Percentiles rank a stretch among this genome's conserved stretches.
Conservation (phyloP, 257 asterid genomes). For the Nicotiana undulata region DNA sequence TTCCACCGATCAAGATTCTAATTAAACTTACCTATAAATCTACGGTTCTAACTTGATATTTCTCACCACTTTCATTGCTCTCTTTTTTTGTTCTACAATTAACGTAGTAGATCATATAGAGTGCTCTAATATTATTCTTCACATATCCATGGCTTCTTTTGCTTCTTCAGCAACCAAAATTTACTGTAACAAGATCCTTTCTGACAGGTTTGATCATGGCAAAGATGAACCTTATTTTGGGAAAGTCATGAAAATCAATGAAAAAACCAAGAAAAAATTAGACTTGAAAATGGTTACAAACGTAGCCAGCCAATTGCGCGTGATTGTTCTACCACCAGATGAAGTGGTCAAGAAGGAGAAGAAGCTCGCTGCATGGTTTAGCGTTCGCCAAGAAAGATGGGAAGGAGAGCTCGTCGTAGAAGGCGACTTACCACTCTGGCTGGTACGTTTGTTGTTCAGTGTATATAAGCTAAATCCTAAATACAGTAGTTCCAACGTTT, state of each 20-base stretch:
- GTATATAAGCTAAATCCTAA: background rate
- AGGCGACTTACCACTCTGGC: constrained; percentile 83
- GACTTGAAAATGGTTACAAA: constrained; percentile 18
- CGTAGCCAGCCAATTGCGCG: constrained; percentile 42
- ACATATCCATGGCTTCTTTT: constrained; percentile 47
- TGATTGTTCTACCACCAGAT: constrained; percentile 19
- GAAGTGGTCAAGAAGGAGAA: constrained; percentile 5
- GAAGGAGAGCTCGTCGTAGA: constrained; percentile 81
- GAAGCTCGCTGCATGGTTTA: constrained; percentile 79
- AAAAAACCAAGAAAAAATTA: background rate
- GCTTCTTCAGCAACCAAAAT: constrained; percentile 29
- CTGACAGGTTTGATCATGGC: constrained; percentile 14
- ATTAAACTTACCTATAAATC: constrained; percentile 26
- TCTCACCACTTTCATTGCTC: constrained; percentile 6
- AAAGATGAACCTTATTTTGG: constrained; percentile 18
- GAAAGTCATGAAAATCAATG: constrained; percentile 1
- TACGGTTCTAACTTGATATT: background rate
- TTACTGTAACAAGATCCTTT: constrained; percentile 4
- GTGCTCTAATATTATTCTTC: background rate
- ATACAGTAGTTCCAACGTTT: background rate
- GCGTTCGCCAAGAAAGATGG: constrained; percentile 78
- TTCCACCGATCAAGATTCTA: constrained; percentile 51
- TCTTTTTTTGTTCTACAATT: background rate
- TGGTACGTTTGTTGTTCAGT: constrained; percentile 33
- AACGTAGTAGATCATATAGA: background rate